Percentiles rank a stretch among this genome's conserved stretches.
Conservation (phyloP, 805 yeast species). For the Starmerella tilneyi region DNA sequence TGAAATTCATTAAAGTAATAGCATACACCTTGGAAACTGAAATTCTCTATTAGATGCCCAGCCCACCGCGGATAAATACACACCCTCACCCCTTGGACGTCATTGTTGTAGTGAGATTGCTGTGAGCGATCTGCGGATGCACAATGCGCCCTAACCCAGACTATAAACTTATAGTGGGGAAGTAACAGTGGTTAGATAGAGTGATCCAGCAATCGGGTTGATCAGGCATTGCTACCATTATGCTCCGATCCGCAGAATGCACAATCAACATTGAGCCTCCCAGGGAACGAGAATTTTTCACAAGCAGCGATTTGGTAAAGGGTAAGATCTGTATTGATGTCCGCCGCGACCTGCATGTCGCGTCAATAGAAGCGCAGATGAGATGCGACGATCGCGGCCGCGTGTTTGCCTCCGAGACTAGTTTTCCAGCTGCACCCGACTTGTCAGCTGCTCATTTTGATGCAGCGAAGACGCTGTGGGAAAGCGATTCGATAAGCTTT, state of each 20-base stretch:
- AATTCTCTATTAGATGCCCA: no score
- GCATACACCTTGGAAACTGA: no score
- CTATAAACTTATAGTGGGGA: no score
- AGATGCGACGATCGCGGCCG: slow-evolving; percentile 17
- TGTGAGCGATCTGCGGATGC: no score
- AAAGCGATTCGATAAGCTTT: not conserved
- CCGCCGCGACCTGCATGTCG: slow-evolving; percentile 12
- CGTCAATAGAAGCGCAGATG: slow-evolving; percentile 10
- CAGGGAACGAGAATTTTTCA: slow-evolving; percentile 7
- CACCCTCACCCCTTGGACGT: no score
- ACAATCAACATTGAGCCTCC: slow-evolving; percentile 2
- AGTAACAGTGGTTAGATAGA: no score
- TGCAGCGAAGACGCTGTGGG: slow-evolving; percentile 5
- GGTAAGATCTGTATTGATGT: slow-evolving; percentile 12
- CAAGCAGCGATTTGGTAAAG: slow-evolving; percentile 11
- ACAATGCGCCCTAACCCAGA: no score
- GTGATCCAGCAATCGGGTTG: no score
- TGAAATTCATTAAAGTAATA: no score
- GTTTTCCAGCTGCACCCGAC: slow-evolving; percentile 6
- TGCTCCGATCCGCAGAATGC: slow-evolving; percentile 12
- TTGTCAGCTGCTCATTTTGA: slow-evolving; percentile 8
- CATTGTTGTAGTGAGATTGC: no score
- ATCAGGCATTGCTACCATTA: not conserved
- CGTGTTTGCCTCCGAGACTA: not conserved
- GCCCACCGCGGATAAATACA: no score